Percentiles rank a stretch among this genome's conserved stretches.
These are phyloP conservation scores for Solanum acaule DNA, from an alignment of 257 asterid species.

Conservation along the genomic window DNA sequence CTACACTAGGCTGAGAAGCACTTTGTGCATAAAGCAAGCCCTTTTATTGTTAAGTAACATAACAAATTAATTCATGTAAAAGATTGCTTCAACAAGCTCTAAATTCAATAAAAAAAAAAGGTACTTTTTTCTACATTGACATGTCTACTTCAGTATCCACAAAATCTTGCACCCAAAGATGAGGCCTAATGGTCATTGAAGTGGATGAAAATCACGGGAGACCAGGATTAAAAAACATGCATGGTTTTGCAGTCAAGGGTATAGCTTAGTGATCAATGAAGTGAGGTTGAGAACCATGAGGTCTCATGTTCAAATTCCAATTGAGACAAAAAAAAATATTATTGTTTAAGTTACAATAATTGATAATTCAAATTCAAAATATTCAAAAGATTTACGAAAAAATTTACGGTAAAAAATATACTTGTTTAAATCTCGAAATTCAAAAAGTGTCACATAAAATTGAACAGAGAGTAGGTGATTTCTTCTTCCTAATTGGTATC, in stretches of 20 bases:
- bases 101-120: neutral
- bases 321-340: too few relatives aligned
- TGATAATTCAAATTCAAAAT: too few relatives aligned
- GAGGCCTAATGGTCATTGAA: neutral
- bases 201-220: neutral
- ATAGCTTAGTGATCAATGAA: neutral
- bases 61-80: neutral
- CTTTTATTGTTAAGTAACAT: neutral
- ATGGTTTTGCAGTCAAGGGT: neutral
- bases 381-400: too few relatives aligned
- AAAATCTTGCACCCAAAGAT: neutral
- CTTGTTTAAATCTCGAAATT: too few relatives aligned
- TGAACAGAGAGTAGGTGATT: too few relatives aligned
- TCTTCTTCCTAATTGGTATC: accelerated
- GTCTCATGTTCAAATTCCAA: too few relatives aligned
- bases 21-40: neutral
- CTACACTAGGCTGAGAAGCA: neutral
- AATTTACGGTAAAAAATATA: too few relatives aligned
- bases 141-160: neutral
- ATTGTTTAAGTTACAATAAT: too few relatives aligned
- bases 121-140: neutral
- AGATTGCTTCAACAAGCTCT: neutral
- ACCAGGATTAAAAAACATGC: neutral
- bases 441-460: too few relatives aligned
- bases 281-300: neutral